These are phyloP conservation scores for Candida xiaguanensis DNA, from an alignment of 805 yeast genomes.

Conservation along the genomic window DNA sequence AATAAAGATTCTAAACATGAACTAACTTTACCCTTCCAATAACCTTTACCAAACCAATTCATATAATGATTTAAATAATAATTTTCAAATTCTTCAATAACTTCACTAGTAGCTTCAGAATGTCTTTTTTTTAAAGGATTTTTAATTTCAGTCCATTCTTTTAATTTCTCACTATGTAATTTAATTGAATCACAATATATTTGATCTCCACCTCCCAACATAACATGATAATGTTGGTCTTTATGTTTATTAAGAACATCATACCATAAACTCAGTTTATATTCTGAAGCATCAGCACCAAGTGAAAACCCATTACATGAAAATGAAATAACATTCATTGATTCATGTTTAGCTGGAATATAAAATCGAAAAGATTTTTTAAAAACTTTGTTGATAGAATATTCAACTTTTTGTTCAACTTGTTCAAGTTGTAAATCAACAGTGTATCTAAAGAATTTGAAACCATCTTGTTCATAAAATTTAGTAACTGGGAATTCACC, in stretches of 20 bases:
- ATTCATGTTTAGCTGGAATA: constrained; percentile 58
- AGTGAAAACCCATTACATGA: constrained; percentile 92
- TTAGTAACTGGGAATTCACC: constrained; percentile 48
- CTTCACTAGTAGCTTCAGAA: constrained; percentile 42
- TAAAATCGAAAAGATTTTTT: constrained; percentile 53
- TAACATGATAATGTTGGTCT: constrained; percentile 70
- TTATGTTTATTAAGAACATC: constrained; percentile 73
- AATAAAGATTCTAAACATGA: constrained; percentile 62
- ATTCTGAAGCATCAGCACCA: constrained; percentile 60
- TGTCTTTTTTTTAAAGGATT: constrained; percentile 42
- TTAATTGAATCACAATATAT: constrained; percentile 83
- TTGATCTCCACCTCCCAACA: constrained; percentile 98
- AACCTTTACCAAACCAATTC: constrained; percentile 89
- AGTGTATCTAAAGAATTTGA: constrained; percentile 63
- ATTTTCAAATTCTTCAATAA: constrained; percentile 51
- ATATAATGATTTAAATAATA: constrained; percentile 74
- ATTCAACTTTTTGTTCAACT: constrained; percentile 60
- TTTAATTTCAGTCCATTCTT: constrained; percentile 60
- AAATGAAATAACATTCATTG: constrained; percentile 79
- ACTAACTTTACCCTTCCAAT: constrained; percentile 70
- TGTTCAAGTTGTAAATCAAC: constrained; percentile 47
- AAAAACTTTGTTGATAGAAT: constrained; percentile 48
- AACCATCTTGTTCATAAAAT: constrained; percentile 44
- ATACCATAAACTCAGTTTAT: constrained; percentile 78
- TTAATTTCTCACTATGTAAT: constrained; percentile 48